Percentiles rank a stretch among this genome's conserved stretches.
Evolutionary conservation across 2,329 filamentous ascomycete species (phyloP).

Genomic region (Periconia macrospinosa): DNA sequence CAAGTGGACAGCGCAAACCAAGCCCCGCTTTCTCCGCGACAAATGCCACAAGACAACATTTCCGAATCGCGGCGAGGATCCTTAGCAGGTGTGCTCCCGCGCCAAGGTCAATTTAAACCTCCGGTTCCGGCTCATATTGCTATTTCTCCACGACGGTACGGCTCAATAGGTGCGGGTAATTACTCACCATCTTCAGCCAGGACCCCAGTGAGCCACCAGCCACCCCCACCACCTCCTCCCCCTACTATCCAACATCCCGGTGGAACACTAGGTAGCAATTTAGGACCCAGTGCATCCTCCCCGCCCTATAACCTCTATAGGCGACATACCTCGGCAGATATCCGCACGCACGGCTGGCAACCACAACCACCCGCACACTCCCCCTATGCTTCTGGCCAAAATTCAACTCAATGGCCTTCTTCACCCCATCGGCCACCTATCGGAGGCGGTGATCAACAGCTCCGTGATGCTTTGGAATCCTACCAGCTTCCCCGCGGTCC

Average conservation of each 20-base stretch:
- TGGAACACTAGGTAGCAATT: slow-evolving; percentile 49
- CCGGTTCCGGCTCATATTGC: slow-evolving; percentile 81
- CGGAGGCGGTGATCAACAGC: slow-evolving; percentile 66
- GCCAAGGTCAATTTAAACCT: slow-evolving; percentile 71
- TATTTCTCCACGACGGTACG: slow-evolving; percentile 77
- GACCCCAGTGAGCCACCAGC: slow-evolving; percentile 65
- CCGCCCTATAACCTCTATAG: slow-evolving; percentile 71
- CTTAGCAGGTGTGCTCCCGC: slow-evolving; percentile 52
- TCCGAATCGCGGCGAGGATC: slow-evolving; percentile 72
- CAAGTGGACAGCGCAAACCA: slow-evolving; percentile 51
- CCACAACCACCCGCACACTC: slow-evolving; percentile 58
- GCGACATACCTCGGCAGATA: slow-evolving; percentile 93
- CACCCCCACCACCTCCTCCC: slow-evolving; percentile 64
- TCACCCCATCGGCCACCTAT: slow-evolving; percentile 58
- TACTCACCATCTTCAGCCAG: slow-evolving; percentile 74
- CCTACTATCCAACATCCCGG: slow-evolving; percentile 65
- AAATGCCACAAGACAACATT: slow-evolving; percentile 71
- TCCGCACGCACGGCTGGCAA: slow-evolving; percentile 70
- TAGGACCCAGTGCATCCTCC: slow-evolving; percentile 50
- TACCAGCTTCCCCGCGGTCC: slow-evolving; percentile 65
- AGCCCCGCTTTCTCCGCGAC: slow-evolving; percentile 82
- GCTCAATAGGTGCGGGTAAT: slow-evolving; percentile 75
- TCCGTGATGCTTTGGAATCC: slow-evolving; percentile 67
- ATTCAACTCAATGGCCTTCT: slow-evolving; percentile 66
- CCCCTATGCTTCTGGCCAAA: slow-evolving; percentile 67